Base-by-base conservation (phyloP, 2,329 filamentous ascomycete species). In the Clonostachys byssicola region DNA sequence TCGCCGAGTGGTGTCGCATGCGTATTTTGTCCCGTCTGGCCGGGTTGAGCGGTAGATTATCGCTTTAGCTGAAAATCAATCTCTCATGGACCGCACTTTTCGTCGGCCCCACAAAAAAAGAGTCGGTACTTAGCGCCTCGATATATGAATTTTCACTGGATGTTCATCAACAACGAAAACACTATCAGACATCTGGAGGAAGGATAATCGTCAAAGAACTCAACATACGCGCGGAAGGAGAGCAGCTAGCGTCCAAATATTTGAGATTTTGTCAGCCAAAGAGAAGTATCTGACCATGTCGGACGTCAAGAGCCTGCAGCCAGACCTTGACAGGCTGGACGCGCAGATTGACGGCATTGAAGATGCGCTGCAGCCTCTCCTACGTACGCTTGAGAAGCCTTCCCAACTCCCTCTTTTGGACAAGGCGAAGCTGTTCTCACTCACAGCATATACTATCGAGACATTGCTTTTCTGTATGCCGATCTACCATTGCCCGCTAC, bases 341-440 rank as follows among this genome's bases (percentile, higher is more conserved):
- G 79, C 81, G 55, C 83, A 91, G 62, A 80, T 97, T 44, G 88
- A 95, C 67, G 80, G 85, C 47, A 78, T 97, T 42, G 83, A 95
- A 61, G 80, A 85, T 35, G 75, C 80, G 5, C 75, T 97, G 30
- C 70, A 80, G 52, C 90, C 92, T n/a, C 71, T 97, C 6, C 70
- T 95, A 23, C 73, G 75, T 35, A 76, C 77, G 44, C 70, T 96
- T 40, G 73, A 81, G 44, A 81, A 85, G 39, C 83, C 89, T 6
- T 85, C 83, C 47, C 90, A 90, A 61, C 76, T 97, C 30, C 92
- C 92, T 2, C 77, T 97, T n/a, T 77, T 99, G 51, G 92, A 97
- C 73, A 92, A 90, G 71, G 91, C 94, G 8, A 96, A 97, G 70
- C 83, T 96, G 50, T 90, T 95, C 62, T 85, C 94, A n/a, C 75